Conservation (phyloP, 2,329 filamentous ascomycete species). For the Sclerotinia trifoliorum region DNA sequence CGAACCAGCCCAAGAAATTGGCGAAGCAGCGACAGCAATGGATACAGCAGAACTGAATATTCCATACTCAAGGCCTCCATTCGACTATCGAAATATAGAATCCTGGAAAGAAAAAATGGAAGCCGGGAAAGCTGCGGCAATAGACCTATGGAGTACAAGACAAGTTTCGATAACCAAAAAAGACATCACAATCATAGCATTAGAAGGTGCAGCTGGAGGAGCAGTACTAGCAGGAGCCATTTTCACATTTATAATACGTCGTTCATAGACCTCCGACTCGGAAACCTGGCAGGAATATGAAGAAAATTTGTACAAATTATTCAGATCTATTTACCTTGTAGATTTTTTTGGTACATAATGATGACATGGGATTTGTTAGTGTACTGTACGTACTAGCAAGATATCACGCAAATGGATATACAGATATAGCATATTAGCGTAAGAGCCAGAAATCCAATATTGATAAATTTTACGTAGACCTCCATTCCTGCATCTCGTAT, state of each 20-base stretch:
- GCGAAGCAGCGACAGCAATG: conserved; percentile 29
- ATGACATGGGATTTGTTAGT: background rate
- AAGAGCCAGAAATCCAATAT: conserved; percentile 4
- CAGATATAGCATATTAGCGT: background rate
- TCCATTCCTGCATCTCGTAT: background rate
- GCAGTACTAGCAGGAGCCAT: conserved; percentile 54
- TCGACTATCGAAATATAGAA: conserved; percentile 41
- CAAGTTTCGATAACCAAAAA: conserved; percentile 62
- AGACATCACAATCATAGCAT: conserved; percentile 66
- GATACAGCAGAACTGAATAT: conserved; percentile 30
- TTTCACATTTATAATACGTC: conserved; percentile 36
- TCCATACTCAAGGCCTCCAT: conserved; percentile 20
- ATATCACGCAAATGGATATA: background rate
- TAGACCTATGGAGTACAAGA: conserved; percentile 66
- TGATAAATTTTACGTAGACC: background rate
- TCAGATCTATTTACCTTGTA: background rate
- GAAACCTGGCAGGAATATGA: background rate
- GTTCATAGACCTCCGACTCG: conserved; percentile 23
- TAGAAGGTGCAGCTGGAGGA: conserved; percentile 67
- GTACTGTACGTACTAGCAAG: background rate
- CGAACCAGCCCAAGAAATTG: conserved; percentile 12
- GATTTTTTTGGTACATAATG: conserved; percentile 1
- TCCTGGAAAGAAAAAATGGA: conserved; percentile 34
- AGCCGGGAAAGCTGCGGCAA: conserved; percentile 50
- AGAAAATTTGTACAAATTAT: background rate